Percentiles rank a stretch among this genome's conserved stretches.
These are phyloP conservation scores for Waitea zeae DNA, from an alignment of 1,284 basidiomycete genomes.

Conservation along the genomic window DNA sequence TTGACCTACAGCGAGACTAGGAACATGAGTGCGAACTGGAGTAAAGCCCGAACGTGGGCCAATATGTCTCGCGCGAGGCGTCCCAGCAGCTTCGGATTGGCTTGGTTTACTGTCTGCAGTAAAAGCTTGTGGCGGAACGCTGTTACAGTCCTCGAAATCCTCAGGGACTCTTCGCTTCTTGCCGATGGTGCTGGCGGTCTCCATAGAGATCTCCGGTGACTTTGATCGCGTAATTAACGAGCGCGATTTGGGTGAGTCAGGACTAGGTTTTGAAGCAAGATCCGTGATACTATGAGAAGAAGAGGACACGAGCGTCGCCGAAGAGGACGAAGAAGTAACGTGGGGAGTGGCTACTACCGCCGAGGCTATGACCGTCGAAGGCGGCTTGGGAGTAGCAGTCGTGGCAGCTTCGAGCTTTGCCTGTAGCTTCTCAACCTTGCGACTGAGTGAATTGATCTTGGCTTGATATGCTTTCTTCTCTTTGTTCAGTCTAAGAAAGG, in stretches of 20 bases:
- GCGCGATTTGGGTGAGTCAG: not conserved
- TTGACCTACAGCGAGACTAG: too few species aligned
- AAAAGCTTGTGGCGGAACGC: too few species aligned
- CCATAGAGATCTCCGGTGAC: constrained; percentile 25
- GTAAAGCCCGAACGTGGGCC: too few species aligned
- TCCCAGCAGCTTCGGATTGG: too few species aligned
- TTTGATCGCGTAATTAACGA: constrained; percentile 19
- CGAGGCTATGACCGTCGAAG: too few species aligned
- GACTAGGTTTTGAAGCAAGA: not conserved
- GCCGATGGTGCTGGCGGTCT: constrained; percentile 13
- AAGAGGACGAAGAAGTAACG: not conserved
- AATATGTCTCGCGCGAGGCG: too few species aligned
- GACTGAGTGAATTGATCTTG: constrained; percentile 36
- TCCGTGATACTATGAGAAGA: not conserved
- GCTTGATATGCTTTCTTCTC: constrained; percentile 33
- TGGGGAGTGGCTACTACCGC: not conserved
- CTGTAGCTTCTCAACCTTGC: constrained; percentile 41
- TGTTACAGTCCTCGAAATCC: constrained; percentile 44
- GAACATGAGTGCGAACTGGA: too few species aligned
- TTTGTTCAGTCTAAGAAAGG: constrained; percentile 20
- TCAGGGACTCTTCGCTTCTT: constrained; percentile 59
- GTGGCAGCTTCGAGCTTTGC: constrained; percentile 21
- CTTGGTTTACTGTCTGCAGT: too few species aligned
- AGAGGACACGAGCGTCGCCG: not conserved
- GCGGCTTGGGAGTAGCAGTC: not conserved